Evolutionary conservation across 805 yeast species (phyloP), one percentile per base, ranked within the genome.

Genomic region (Lipomyces anomalus): DNA sequence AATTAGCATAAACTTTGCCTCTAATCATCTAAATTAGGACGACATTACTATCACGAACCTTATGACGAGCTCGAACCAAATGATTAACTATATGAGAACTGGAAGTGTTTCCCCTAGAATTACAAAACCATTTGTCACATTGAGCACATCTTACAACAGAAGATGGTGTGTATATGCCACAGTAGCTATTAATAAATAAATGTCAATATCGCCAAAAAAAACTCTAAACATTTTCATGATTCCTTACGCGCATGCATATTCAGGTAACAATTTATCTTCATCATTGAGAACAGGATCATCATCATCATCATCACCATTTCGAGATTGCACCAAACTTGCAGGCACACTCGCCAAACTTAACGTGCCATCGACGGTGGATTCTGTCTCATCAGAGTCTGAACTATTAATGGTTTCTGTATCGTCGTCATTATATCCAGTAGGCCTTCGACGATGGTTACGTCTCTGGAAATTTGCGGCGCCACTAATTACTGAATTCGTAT

Each of bases 51-150:
- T 16, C 20, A 20, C 48, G 18, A 16, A 64, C 69, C 57, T 80
- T 79, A 62, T 89, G 97, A 50, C 81, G 78, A 1, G 95, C 76
- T 55, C 84, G 67, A 23, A 87, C 94, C 61, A 88, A 67, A 64
- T 89, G 97, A 16, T 84, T 84, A 17, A 89, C 79, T 13, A 89
- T 84, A 62, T 89, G 97, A 1, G 95, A 83, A 13, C 84, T 76
- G 7, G 75, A 67, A 9, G 76, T 65, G 40, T 66, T 69, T 18
- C 75, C 72, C 46, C 78, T 77, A 11, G 84, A 75, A 61, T 89
- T 89, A 68, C 97, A 89, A 62, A 89, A 89, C 96, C 96, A 89
- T 61, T 79, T 81, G 55, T 76, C 65, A 64, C 96, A 89, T 4
- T 73, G 70, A 47, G 76, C 75, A 67, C 97, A 89, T 55, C 81